Base-by-base conservation (phyloP, 1,284 basidiomycete species). In the Fistulinella staudtii region DNA sequence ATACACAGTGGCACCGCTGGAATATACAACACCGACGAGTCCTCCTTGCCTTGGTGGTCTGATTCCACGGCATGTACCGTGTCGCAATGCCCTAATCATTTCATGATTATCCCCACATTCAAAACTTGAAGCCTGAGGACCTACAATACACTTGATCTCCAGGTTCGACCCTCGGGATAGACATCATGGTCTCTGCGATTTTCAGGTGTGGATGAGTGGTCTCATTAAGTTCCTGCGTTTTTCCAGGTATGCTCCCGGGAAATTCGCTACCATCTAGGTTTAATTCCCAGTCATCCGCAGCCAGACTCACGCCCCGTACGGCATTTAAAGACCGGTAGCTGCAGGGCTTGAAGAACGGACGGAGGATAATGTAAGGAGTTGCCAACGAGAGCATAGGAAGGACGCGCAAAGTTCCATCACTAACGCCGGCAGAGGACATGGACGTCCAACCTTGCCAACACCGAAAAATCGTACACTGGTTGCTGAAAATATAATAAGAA, bases 11-110 rank as follows among this genome's bases (percentile, higher is more conserved):
- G 88, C 0, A 80, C 80, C 3, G 86, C 80, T 0, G 87, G 89
- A 46, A 90, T 90, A 60, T 91, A 92, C 46, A 92, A 58, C 20
- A 90, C 87, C 1, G 81, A 82, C 0, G 85, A 86, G 53, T 89
- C 84, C 4, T 67, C 68, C 10, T 57, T 53, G 0, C 89, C 89
- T 8, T 54, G 57, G 58, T 90, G 85, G 20, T 70, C 61, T 5
- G 58, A 49, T 58, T 91, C 88, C 24, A 91, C 87, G 1, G 82
- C 76, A 59, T 91, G 89, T 8, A 89, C 75, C 21, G 74, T 68
- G 58, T 89, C 83, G 46, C 74, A 76, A 49, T 80, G 75, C 77
- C 80, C 79, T 80, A 34, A 18, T 6, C 25, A 29, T 11, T 45
- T 30, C 5, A 11, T 0, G 2, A 24, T 52, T 17, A 44, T 11